phyloP scores from a whole-genome alignment of 2,329 filamentous ascomycete genomes.

The Diaporthe sp. region DNA sequence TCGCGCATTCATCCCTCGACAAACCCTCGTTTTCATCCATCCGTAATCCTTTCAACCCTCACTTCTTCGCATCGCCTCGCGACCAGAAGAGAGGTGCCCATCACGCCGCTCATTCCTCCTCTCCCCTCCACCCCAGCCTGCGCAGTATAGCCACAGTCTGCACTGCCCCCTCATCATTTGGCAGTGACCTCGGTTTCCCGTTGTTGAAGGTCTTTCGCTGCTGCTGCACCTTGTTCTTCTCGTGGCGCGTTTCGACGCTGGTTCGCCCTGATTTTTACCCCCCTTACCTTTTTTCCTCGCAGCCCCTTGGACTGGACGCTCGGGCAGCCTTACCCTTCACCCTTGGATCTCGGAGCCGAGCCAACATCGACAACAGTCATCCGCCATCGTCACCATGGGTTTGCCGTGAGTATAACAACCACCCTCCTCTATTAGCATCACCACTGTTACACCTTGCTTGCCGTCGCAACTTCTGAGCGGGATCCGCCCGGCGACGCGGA shows the following conservation, averaged over 20 bases:
- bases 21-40: conserved; percentile 21
- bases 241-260: conserved; percentile 28
- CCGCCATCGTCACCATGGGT: conserved; percentile 38
- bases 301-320: conserved; percentile 3
- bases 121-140: not conserved
- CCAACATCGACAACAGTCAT: conserved; percentile 14
- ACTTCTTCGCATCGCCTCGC: conserved; percentile 22
- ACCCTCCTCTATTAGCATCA: not conserved
- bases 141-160: not conserved
- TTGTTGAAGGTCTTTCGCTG: not conserved
- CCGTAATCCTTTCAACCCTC: conserved; percentile 33
- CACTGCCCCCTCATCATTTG: conserved; percentile 4
- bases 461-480: not conserved
- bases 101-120: conserved; percentile 31
- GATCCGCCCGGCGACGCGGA: not conserved
- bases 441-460: not conserved
- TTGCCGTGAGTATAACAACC: conserved; percentile 37
- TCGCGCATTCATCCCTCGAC: not conserved
- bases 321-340: conserved; percentile 2
- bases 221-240: conserved; percentile 1
- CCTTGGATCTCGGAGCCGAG: conserved; percentile 33
- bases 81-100: conserved; percentile 22
- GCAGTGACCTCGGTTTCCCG: not conserved
- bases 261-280: conserved; percentile 27
- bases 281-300: not conserved